phyloP scores from a whole-genome alignment of 345 rosid species.

The Murraya paniculata region DNA sequence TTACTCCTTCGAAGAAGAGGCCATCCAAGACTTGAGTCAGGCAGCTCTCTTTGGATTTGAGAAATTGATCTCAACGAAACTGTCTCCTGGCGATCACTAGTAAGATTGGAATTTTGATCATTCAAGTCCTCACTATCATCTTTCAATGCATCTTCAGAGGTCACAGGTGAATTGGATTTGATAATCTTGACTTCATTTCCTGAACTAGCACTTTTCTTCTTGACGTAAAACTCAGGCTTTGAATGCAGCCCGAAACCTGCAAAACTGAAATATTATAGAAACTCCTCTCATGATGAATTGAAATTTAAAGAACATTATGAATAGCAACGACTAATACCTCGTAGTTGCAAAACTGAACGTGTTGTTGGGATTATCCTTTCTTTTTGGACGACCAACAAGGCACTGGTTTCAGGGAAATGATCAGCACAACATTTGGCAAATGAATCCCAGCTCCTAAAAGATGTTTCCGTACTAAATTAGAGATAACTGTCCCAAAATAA shows the following conservation, averaged over 20 bases:
- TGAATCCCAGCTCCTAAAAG: conserved; percentile 23
- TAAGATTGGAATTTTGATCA: background rate
- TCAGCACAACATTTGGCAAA: background rate
- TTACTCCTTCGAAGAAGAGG: conserved; percentile 28
- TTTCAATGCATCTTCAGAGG: conserved; percentile 5
- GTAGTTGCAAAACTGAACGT: conserved; percentile 1
- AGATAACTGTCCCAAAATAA: too few species aligned
- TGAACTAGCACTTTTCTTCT: conserved; percentile 1
- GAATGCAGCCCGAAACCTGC: conserved; percentile 22
- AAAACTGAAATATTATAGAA: background rate
- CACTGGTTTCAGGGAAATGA: conserved; percentile 8
- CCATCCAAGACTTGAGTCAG: conserved; percentile 43
- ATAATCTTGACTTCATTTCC: conserved; percentile 5
- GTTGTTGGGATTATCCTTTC: conserved; percentile 18
- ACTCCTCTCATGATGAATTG: background rate
- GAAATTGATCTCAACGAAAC: conserved; percentile 27
- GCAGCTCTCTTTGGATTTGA: conserved; percentile 27
- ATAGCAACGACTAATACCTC: conserved; percentile 22
- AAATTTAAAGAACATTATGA: background rate
- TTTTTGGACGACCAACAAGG: conserved; percentile 14
- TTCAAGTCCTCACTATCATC: conserved; percentile 6
- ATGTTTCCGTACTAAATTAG: background rate
- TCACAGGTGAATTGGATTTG: background rate
- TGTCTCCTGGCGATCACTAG: background rate
- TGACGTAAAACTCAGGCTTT: background rate